Evolutionary conservation across 805 yeast genomes (phyloP).

Genomic region (Cyberlindnera xishuangbannaensis): DNA sequence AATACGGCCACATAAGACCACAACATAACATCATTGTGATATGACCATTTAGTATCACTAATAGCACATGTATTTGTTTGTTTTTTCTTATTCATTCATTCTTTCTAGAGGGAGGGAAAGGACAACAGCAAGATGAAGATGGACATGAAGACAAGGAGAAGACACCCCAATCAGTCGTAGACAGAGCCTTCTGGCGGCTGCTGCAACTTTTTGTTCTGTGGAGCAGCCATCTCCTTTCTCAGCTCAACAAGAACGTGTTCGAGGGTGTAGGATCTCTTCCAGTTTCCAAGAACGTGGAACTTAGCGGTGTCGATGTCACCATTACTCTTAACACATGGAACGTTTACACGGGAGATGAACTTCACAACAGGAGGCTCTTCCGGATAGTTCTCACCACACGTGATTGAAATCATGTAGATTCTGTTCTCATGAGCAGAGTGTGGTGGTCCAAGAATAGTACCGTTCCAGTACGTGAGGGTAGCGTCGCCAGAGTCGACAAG

Average conservation of each 20-base stretch:
- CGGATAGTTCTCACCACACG: conserved; percentile 83
- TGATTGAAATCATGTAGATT: conserved; percentile 76
- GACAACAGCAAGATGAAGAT: too few relatives aligned
- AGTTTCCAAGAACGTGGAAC: conserved; percentile 63
- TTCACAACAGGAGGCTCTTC: conserved; percentile 79
- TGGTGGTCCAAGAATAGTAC: conserved; percentile 97
- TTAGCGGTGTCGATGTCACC: conserved; percentile 50
- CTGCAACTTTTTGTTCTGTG: conserved; percentile 73
- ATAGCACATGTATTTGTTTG: not conserved
- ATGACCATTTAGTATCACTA: too few relatives aligned
- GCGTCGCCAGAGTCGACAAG: conserved; percentile 86
- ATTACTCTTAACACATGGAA: conserved; percentile 73
- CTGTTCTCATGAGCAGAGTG: conserved; percentile 87
- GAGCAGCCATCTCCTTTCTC: conserved; percentile 84
- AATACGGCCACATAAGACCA: too few relatives aligned
- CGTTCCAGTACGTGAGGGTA: conserved; percentile 94
- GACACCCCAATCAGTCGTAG: too few relatives aligned
- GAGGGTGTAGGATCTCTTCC: conserved; percentile 92
- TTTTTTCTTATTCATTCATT: conserved; percentile 3
- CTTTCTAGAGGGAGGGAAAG: too few relatives aligned
- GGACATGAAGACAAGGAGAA: too few relatives aligned
- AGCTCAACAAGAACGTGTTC: conserved; percentile 87
- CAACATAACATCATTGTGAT: too few relatives aligned
- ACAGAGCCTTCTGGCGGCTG: conserved; percentile 92
- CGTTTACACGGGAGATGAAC: conserved; percentile 78